These are phyloP conservation scores for Metschnikowia amazonensis DNA, from an alignment of 805 yeast species.

Conservation along the genomic window DNA sequence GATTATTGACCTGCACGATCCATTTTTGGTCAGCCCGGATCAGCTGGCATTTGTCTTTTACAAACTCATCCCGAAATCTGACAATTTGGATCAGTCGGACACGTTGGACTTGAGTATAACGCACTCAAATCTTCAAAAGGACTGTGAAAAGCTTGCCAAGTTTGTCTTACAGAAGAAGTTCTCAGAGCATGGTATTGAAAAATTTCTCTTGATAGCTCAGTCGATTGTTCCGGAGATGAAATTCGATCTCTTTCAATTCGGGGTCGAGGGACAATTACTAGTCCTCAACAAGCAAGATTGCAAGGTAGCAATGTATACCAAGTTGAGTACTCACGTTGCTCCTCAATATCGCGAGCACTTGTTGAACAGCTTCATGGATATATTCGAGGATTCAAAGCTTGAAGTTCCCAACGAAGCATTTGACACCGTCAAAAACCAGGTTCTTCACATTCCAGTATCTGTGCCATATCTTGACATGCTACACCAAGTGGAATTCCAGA, in stretches of 20 bases:
- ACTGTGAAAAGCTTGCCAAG: constrained; percentile 30
- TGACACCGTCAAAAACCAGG: background rate
- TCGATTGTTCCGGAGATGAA: constrained; percentile 18
- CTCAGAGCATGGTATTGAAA: constrained; percentile 10
- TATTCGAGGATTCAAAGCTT: background rate
- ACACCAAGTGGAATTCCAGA: constrained; percentile 51
- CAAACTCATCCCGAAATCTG: constrained; percentile 35
- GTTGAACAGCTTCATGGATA: constrained; percentile 5
- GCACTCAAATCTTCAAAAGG: constrained; percentile 47
- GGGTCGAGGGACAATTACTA: constrained; percentile 20
- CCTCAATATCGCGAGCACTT: constrained; percentile 12
- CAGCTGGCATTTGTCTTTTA: constrained; percentile 66
- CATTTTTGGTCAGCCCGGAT: constrained; percentile 57
- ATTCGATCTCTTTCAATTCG: constrained; percentile 32
- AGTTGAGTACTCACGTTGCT: constrained; percentile 4
- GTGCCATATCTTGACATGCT: constrained; percentile 59
- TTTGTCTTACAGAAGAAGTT: constrained; percentile 1
- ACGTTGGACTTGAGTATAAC: constrained; percentile 40
- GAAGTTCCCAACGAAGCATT: background rate
- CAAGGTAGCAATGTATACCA: constrained; percentile 8
- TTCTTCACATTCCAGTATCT: constrained; percentile 52
- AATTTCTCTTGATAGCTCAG: constrained; percentile 20
- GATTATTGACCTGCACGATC: constrained; percentile 19
- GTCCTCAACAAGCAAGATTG: constrained; percentile 21
- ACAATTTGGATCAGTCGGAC: constrained; percentile 26